phyloP scores from a whole-genome alignment of 148 eudicot genomes.

The Linanthus parryae region DNA sequence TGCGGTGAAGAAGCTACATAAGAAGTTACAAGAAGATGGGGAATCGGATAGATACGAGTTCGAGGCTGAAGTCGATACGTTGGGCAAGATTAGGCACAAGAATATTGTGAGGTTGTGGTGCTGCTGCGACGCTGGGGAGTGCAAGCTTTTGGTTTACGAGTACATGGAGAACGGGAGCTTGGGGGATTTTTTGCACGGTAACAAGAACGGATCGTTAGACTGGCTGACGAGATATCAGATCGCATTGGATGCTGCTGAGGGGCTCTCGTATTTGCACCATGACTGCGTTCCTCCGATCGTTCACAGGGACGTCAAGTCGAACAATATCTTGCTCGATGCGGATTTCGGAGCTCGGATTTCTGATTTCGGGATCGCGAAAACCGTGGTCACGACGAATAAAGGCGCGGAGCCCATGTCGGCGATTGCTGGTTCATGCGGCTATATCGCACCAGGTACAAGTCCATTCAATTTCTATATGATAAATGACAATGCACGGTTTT shows the following conservation, averaged over 20 bases:
- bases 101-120: constrained; percentile 49
- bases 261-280: constrained; percentile 50
- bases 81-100: constrained; percentile 47
- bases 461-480: not conserved
- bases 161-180: constrained; percentile 48
- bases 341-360: constrained; percentile 43
- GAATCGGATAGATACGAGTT: constrained; percentile 27
- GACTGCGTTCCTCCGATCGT: constrained; percentile 47
- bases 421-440: constrained; percentile 53
- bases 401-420: constrained; percentile 37
- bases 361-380: constrained; percentile 50
- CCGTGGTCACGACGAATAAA: constrained; percentile 14
- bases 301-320: constrained; percentile 49
- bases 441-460: constrained; percentile 48
- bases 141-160: constrained; percentile 46
- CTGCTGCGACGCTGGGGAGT: constrained; percentile 25
- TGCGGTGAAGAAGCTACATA: constrained; percentile 41
- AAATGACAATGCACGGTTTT: not conserved
- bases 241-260: constrained; percentile 44
- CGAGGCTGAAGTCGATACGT: constrained; percentile 41
- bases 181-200: constrained; percentile 35
- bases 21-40: constrained; percentile 3
- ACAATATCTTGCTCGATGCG: constrained; percentile 37
- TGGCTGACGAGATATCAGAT: constrained; percentile 41
- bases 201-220: constrained; percentile 25